Base-by-base conservation (phyloP, 164 flowering plant genomes). In the Chimonanthus praecox region DNA sequence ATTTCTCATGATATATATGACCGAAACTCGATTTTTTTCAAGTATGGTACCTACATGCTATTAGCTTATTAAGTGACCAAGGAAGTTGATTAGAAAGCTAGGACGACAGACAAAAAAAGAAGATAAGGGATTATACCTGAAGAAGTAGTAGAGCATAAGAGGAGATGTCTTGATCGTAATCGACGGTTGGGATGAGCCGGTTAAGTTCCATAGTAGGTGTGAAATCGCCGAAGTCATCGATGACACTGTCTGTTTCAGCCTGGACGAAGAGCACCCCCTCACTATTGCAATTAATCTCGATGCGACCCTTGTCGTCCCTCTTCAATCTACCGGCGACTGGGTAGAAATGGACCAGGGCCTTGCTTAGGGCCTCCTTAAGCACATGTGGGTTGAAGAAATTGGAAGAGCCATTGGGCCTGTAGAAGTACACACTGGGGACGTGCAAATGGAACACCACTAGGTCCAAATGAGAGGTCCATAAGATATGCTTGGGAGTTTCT, bases 181-280 rank as follows among this genome's bases (percentile, higher is more conserved):
- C 87, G 1, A 84, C 81, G 0, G 79, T 16, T 0, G 89, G 89
- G 47, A 80, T 76, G 5, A 86, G 78, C 47, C 60, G 75, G 68
- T 71, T 72, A 69, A 84, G 78, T 48, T 79, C 79, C 51, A 77
- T 21, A 6, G 78, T 81, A 3, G 87, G 85, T 3, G 83, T 66
- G 46, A 86, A 84, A 18, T 82, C 86, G 0, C 80, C 89, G 45
- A 84, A 80, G 74, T 86, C 89, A 66, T 80, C 84, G 13, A 86
- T 18, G 1, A 61, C 70, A 0, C 80, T 60, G 3, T 68, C 79
- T 0, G 85, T 71, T 10, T 78, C 79, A 0, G 87, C 89, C 60
- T 83, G 87, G 3, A 83, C 78, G 21, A 84, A 74, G 46, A 80
- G 67, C 0, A 74, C 86, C 0, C 89, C 89, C 3, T 68, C 71